Conservation (phyloP, 805 yeast genomes). For the Barnettozyma siamensis region DNA sequence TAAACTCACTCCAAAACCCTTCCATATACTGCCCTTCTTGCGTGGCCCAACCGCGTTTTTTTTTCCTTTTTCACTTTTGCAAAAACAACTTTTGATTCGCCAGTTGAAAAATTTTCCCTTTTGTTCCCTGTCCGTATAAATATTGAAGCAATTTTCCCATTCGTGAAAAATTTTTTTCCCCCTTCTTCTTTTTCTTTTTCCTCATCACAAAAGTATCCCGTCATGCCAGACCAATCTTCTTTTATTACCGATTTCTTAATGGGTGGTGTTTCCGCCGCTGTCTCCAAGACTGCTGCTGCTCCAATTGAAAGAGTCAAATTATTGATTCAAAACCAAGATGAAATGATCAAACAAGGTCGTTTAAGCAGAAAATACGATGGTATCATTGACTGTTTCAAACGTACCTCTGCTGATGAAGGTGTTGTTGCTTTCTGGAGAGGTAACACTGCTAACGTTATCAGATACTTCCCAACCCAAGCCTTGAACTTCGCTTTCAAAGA, state of each 20-base stretch:
- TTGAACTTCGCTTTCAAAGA: conserved; percentile 98
- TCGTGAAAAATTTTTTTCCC: not conserved
- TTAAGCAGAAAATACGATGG: conserved; percentile 80
- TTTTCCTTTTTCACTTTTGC: not conserved
- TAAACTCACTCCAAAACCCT: too few relatives aligned
- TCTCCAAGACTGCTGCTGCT: conserved; percentile 96
- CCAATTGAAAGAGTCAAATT: conserved; percentile 97
- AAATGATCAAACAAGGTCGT: conserved; percentile 97
- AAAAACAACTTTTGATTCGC: conserved; percentile 6
- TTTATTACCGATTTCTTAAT: conserved; percentile 70
- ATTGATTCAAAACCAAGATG: conserved; percentile 96
- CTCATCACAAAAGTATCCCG: not conserved
- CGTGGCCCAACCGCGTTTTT: not conserved
- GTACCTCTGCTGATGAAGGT: conserved; percentile 95
- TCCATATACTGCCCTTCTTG: too few relatives aligned
- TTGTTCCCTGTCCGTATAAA: not conserved
- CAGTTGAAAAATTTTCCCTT: conserved; percentile 4
- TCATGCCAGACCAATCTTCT: conserved; percentile 35
- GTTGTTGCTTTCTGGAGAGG: conserved; percentile 96
- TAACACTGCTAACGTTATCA: conserved; percentile 97
- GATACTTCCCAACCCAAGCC: conserved; percentile 99
- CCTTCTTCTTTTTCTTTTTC: not conserved
- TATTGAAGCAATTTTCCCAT: not conserved
- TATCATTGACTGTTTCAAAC: conserved; percentile 87
- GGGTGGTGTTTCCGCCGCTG: conserved; percentile 99